Base-by-base conservation (phyloP, 352 stramenopile genomes). In the Pythium angustatum region DNA sequence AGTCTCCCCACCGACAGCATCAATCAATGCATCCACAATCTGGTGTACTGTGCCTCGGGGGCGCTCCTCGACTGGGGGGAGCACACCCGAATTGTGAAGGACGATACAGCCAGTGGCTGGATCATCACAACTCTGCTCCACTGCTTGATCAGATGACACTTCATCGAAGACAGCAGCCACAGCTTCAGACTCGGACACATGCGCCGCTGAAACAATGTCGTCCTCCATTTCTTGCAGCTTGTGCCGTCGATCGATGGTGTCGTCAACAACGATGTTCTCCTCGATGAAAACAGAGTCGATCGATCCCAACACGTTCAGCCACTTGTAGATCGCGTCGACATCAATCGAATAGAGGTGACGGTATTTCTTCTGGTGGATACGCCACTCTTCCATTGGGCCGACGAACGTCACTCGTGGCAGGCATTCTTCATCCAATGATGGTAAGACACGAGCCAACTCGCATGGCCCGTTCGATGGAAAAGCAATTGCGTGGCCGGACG, bases 371-470 rank as follows among this genome's bases (percentile, higher is more conserved):
- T 5, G 8, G 22, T 58, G 21, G 12, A 58, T 8, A 17, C 51
- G n/a, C 51, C 51, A 58, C 5, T 58, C 51, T 36, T 58, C 51
- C 24, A 26, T 15, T 12, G 51, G 51, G 9, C 33, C 51, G 26
- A 58, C 15, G 21, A 58, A 58, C 2, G 51, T 58, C 17, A 58
- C 51, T 1, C 51, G 51, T 2, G 51, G 51, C 34, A 58, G 34
- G 22, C 21, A 48, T 6, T 58, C 51, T 1, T 5, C 6, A 6
- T 58, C 34, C 2, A 58, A 12, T 12, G 33, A 34, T 17, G 51
- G 51, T 5, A 58, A 5, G 0, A 58, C 51, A 17, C 34, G 33
- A 9, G 28, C 28, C 30, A 28, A 31, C n/a, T 57, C 49, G 8
- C 31, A 44, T 5, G 49, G 49, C 10, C 49, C 51, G 17, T 31